These are phyloP conservation scores for Arthrobotrys conoides DNA, from an alignment of 2,329 filamentous ascomycete species.

Conservation along the genomic window DNA sequence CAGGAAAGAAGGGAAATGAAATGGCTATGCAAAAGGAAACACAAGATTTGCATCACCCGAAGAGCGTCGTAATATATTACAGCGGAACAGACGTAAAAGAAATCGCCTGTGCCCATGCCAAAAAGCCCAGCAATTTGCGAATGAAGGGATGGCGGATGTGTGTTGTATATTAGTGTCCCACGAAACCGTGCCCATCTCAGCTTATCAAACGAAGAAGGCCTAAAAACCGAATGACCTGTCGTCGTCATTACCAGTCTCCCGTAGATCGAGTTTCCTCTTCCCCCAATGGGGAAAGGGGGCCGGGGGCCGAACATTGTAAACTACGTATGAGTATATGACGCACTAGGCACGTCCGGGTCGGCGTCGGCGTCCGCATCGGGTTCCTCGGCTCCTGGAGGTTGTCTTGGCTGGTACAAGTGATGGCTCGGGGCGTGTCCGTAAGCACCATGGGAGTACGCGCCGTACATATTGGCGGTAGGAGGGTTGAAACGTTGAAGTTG, in stretches of 20 bases:
- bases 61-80: slow-evolving; percentile 55
- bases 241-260: slow-evolving; percentile 7
- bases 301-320: neutral
- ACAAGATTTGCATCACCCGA: slow-evolving; percentile 35
- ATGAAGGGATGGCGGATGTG: neutral
- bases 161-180: neutral
- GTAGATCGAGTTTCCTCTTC: neutral
- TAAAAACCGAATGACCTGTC: neutral
- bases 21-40: slow-evolving; percentile 49
- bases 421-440: slow-evolving; percentile 53
- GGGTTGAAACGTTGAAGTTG: slow-evolving; percentile 57
- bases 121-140: slow-evolving; percentile 11
- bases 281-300: neutral
- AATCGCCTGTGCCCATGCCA: slow-evolving; percentile 14
- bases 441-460: slow-evolving; percentile 48
- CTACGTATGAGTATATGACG: slow-evolving; percentile 62
- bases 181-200: neutral
- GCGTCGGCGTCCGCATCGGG: slow-evolving; percentile 64
- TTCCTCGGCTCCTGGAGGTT: slow-evolving; percentile 62
- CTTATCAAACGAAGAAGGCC: neutral
- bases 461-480: slow-evolving; percentile 48
- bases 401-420: slow-evolving; percentile 58
- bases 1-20: slow-evolving; percentile 23
- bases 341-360: slow-evolving; percentile 63
- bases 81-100: slow-evolving; percentile 23